Conservation (phyloP, 805 yeast species). For the Yarrowia sp. region DNA sequence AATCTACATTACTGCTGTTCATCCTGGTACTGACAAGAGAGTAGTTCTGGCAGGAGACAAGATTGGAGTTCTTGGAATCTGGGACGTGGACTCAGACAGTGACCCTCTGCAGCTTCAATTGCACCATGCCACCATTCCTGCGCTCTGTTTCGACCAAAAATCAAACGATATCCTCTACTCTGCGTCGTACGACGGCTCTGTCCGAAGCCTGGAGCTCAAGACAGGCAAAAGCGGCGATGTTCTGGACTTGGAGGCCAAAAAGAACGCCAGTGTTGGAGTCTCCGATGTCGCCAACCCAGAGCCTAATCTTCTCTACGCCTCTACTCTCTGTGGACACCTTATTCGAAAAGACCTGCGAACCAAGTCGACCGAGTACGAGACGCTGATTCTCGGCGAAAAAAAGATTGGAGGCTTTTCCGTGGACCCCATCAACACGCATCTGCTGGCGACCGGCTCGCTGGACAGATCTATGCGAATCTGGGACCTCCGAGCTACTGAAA, state of each 20-base stretch:
- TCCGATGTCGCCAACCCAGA: slow-evolving; percentile 67
- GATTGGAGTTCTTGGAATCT: slow-evolving; percentile 78
- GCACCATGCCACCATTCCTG: slow-evolving; percentile 72
- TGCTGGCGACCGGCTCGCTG: slow-evolving; percentile 82
- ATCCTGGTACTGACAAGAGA: slow-evolving; percentile 63
- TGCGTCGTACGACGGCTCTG: slow-evolving; percentile 83
- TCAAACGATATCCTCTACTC: slow-evolving; percentile 58
- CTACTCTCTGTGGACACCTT: slow-evolving; percentile 79
- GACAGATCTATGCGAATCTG: slow-evolving; percentile 82
- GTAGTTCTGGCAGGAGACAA: slow-evolving; percentile 85
- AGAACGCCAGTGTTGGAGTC: slow-evolving; percentile 51
- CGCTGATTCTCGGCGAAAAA: slow-evolving; percentile 74
- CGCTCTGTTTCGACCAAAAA: slow-evolving; percentile 51
- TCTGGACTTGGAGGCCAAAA: slow-evolving; percentile 47
- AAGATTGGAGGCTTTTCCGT: slow-evolving; percentile 87
- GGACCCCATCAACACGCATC: slow-evolving; percentile 62
- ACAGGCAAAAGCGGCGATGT: slow-evolving; percentile 58
- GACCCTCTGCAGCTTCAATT: slow-evolving; percentile 56
- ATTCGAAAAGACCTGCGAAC: slow-evolving; percentile 68
- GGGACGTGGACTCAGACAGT: slow-evolving; percentile 59
- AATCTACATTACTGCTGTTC: slow-evolving; percentile 69
- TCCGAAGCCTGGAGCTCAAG: slow-evolving; percentile 66
- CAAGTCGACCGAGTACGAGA: slow-evolving; percentile 36
- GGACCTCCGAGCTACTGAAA: slow-evolving; percentile 63
- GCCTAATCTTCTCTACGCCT: slow-evolving; percentile 58